Evolutionary conservation across 768 basidiomycete species (phyloP), one percentile per base, ranked within the genome.

Genomic region (Boletus eberwhitei): DNA sequence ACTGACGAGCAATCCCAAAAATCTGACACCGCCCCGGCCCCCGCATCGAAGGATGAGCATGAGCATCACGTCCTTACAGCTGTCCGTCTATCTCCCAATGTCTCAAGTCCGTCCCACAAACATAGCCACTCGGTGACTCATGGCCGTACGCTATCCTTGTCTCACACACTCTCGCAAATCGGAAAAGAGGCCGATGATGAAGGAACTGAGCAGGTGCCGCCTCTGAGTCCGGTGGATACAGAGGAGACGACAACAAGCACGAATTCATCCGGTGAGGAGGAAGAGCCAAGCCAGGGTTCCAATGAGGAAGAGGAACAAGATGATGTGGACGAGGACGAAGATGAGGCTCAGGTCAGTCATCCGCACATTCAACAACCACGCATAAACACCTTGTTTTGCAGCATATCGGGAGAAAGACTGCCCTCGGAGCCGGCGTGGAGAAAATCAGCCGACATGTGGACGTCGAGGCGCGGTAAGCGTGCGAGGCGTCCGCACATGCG

Each of bases 391-490:
- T 40, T 44, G 43, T 19, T 47, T 31, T 41, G 35, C 51, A 72
- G 69, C 67, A 67, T 34, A 47, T 48, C 12, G 17, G 29, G 19
- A 63, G 73, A 40, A 74, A 65, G 55, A 73, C 73, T 14, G 61
- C 65, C 3, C 59, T 71, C 0, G 70, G 71, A 21, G 71, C 71
- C 9, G 73, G 73, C 8, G 67, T 73, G 19, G 73, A 73, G 56
- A 73, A 73, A 57, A 59, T 73, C 49, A 74, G 73, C 52, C 61
- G 68, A 47, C 73, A 74, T 52, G 60, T 70, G 36, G 62, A 64
- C 5, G 44, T 44, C 32, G 64, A 60, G 45, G 48, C 36, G 48
- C 60, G 62, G 5, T 67, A 55, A 50, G 39, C 57, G 36, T 42
- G 17, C 32, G 37, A 40, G 17, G 39, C 39, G 24, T 36, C 17